Percentiles rank a stretch among this genome's conserved stretches.
Evolutionary conservation across 1,284 basidiomycete genomes (phyloP).

Genomic region (Apiotrichum montevideense): DNA sequence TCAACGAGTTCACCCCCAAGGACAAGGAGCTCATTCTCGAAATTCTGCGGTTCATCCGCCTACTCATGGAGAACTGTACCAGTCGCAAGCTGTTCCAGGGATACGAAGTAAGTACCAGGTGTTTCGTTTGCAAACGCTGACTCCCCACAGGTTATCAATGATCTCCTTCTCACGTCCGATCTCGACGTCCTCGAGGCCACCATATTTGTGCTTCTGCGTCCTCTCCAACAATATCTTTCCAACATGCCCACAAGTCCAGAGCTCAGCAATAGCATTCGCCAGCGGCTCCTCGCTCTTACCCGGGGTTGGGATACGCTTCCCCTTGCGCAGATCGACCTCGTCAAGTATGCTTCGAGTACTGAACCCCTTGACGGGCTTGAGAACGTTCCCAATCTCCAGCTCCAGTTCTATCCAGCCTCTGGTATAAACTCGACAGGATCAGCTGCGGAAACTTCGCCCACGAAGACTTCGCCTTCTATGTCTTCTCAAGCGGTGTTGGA

Average conservation of each 20-base stretch:
- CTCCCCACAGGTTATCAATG: conserved; percentile 51
- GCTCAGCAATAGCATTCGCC: conserved; percentile 43
- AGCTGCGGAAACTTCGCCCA: background rate
- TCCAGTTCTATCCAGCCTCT: conserved; percentile 46
- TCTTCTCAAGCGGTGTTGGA: background rate
- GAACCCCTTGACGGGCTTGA: conserved; percentile 9
- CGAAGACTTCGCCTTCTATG: conserved; percentile 3
- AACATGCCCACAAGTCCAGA: conserved; percentile 63
- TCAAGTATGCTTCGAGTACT: conserved; percentile 36
- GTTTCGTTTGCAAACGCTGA: background rate
- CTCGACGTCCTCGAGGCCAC: conserved; percentile 79
- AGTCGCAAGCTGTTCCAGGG: conserved; percentile 95
- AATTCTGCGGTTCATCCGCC: conserved; percentile 78
- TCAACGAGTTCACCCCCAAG: conserved; percentile 67
- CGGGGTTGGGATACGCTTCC: conserved; percentile 27
- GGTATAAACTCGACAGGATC: conserved; percentile 4
- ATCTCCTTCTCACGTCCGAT: conserved; percentile 80
- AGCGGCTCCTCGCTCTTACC: conserved; percentile 43
- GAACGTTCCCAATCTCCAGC: conserved; percentile 36
- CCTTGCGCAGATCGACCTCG: conserved; percentile 46
- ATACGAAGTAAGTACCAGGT: conserved; percentile 66
- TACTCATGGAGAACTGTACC: conserved; percentile 94
- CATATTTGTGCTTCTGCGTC: conserved; percentile 79
- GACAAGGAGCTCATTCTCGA: conserved; percentile 72
- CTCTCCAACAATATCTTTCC: conserved; percentile 87